phyloP scores from a whole-genome alignment of 371 early-diverging fungal genomes.

The Mucor plumbeus region DNA sequence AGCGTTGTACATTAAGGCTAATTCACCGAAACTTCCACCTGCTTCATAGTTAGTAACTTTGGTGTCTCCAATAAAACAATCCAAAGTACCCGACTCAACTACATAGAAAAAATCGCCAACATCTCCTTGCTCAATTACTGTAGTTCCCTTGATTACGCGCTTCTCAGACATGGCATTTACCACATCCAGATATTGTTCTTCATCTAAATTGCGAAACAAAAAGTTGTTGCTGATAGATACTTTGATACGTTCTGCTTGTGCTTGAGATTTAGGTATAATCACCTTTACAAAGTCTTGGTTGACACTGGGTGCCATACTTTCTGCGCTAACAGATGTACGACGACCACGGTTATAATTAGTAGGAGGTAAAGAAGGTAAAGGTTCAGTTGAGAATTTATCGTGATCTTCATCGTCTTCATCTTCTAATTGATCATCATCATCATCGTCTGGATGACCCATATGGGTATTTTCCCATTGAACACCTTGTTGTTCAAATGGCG shows the following conservation, averaged over 20 bases:
- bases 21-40: slow-evolving; percentile 95
- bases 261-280: slow-evolving; percentile 86
- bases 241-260: slow-evolving; percentile 84
- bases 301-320: slow-evolving; percentile 92
- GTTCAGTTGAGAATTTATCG: slow-evolving; percentile 59
- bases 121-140: slow-evolving; percentile 94
- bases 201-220: slow-evolving; percentile 92
- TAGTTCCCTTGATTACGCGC: slow-evolving; percentile 70
- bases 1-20: slow-evolving; percentile 98
- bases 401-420: slow-evolving; percentile 65
- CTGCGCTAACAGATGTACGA: slow-evolving; percentile 95
- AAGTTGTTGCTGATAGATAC: slow-evolving; percentile 87
- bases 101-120: slow-evolving; percentile 98
- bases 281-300: slow-evolving; percentile 80
- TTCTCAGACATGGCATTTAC: slow-evolving; percentile 97
- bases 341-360: slow-evolving; percentile 74
- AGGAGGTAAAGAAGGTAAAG: slow-evolving; percentile 43
- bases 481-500: not conserved
- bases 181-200: slow-evolving; percentile 94
- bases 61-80: slow-evolving; percentile 77
- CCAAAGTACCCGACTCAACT: slow-evolving; percentile 94
- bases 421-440: slow-evolving; percentile 58
- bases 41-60: slow-evolving; percentile 83
- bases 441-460: slow-evolving; percentile 44
- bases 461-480: slow-evolving; percentile 27